Base-by-base conservation (phyloP, 768 basidiomycete genomes). In the Paxillus rubicundulus region DNA sequence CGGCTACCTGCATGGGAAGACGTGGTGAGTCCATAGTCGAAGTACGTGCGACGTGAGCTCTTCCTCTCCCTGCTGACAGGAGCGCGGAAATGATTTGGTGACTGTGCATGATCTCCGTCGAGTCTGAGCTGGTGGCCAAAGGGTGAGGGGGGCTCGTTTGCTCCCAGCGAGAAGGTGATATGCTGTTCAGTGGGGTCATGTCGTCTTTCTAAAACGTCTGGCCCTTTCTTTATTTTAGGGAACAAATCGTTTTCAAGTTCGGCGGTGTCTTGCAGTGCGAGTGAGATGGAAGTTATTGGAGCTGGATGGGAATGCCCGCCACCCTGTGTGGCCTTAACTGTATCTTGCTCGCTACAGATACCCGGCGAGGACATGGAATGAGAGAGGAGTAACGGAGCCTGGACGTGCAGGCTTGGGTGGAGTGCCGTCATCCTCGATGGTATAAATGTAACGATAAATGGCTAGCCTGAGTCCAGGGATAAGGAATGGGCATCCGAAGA, bases 1-100 rank as follows among this genome's bases (percentile, higher is more conserved):
- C 9, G 30, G 32, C 42, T 39, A 14, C 47, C 45, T 2, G 43
- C 30, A 30, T n/a, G 40, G 4, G 61, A 41, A 21, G 53, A 41
- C 8, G 39, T 1, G n/a, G 14, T 47, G 46, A 57, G 40, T 33
- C 55, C 54, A 17, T 63, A 60, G 50, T 68, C 66, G 54, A 57
- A 59, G 53, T 66, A 57, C 12, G 27, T 53, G 27, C 66, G 54
- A 43, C 58, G 59, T 12, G 59, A 16, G 24, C 20, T 41, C 40
- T 58, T 61, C 28, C 45, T 59, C 33, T 68, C 66, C 43, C 57
- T 58, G 30, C 9, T 20, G 12, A 18, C 36, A 37, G 52, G 48
- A 9, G 10, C 10, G 42, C 42, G 47, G 8, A 16, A 24, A 14
- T 32, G 30, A 12, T 18, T 30, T 27, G 27, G 20, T 14, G 44